A percentile compares a stretch with the other conserved stretches of the same genome.
phyloP scores from a whole-genome alignment of 2,329 filamentous ascomycete genomes.

The Chalara sp. region DNA sequence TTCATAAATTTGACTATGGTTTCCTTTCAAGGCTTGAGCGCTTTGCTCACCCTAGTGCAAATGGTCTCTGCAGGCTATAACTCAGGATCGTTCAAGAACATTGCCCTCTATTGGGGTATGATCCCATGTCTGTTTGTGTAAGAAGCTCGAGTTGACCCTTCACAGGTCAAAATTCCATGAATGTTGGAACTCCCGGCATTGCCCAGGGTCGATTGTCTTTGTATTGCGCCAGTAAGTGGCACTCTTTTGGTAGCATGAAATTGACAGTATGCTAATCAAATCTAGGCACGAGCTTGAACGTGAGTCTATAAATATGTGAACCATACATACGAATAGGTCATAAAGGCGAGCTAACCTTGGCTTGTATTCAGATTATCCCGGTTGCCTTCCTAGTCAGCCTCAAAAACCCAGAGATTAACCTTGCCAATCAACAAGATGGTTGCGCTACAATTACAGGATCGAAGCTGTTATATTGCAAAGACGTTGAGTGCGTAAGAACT shows the following conservation, averaged over 20 bases:
- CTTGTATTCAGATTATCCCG: conserved; percentile 46
- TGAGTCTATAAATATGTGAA: conserved; percentile 20
- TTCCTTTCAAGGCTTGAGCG: too few relatives aligned
- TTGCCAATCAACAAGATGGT: conserved; percentile 55
- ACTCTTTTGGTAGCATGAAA: neutral
- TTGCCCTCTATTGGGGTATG: conserved; percentile 62
- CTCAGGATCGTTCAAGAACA: conserved; percentile 40
- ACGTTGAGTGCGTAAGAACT: conserved; percentile 49
- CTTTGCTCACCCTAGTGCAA: conserved; percentile 25
- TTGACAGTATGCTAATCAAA: conserved; percentile 10
- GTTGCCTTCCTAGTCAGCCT: conserved; percentile 57
- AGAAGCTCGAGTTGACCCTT: conserved; percentile 13
- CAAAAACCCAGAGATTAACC: conserved; percentile 49
- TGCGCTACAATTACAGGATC: conserved; percentile 55
- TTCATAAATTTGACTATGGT: too few relatives aligned
- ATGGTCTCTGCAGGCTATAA: conserved; percentile 35
- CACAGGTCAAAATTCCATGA: conserved; percentile 50
- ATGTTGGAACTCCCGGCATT: conserved; percentile 35
- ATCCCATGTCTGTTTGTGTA: neutral
- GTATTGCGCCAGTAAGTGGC: conserved; percentile 51
- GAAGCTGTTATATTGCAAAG: conserved; percentile 51
- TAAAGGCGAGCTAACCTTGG: conserved; percentile 8
- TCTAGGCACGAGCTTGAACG: conserved; percentile 39
- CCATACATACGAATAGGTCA: too few relatives aligned
- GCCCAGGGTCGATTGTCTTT: conserved; percentile 48